Evolutionary conservation across 768 basidiomycete species (phyloP), one percentile per base, ranked within the genome.

Genomic region (Boletus bicolor): DNA sequence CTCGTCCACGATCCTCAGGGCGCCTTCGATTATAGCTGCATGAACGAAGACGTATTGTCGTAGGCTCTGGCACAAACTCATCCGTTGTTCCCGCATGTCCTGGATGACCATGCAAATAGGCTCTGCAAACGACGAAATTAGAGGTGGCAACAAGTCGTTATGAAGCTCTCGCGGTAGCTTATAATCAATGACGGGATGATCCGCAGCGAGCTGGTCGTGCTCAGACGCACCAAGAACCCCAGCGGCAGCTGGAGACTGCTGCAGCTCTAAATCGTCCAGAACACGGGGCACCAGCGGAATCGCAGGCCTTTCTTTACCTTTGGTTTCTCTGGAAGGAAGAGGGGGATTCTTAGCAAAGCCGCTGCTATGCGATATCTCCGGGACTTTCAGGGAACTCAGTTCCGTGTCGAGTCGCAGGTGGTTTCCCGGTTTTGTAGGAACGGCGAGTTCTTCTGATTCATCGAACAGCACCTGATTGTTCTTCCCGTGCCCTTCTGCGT

Each of bases 41-140:
- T 97, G 91, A 37, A 93, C 90, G 72, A 95, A 98, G 19, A 95
- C 87, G 66, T 95, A 98, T 74, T 98, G 96, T 55, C 94, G 77
- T 66, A 95, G 74, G 70, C 90, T 96, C 76, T 96, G 95, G 68
- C 95, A 96, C 58, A 97, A 73, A 65, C 91, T 93, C 96, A 98
- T 98, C 51, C 96, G 79, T 73, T 98, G 95, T 70, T 95, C 87
- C 44, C 96, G 81, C 87, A 98, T 93, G 67, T 94, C 91, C 72
- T 95, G 92, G 49, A 98, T 77, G 1, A 97, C 81, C 52, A 84
- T 80, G 68, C 80, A 84, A 39, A 97, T 82, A 4, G 96, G 96
- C 45, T 92, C 87, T 34, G 80, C 78, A 58, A 87, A 84, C 36
- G 77, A 76, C 43, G 83, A 84, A 56, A 91, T 72, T 44, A 77